Base-by-base conservation (phyloP, 441 rosid genomes). In the Brassica hybrid region DNA sequence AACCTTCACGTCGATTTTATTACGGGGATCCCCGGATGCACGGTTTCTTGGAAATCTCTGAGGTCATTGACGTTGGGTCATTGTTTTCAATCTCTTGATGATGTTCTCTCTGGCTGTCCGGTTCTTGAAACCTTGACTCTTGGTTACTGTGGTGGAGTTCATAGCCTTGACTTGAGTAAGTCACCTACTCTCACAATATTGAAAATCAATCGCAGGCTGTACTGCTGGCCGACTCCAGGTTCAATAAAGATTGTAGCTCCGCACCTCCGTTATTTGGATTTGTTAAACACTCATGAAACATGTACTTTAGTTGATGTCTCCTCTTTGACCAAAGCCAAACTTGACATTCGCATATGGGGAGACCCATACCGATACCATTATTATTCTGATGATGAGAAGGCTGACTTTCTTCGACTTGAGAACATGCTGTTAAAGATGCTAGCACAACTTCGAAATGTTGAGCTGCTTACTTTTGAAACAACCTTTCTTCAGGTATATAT, bases 31-130 rank as follows among this genome's bases (percentile, higher is more conserved):
- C 21, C 68, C 0, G 6, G 25, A 4, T 64, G 68, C 27, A 10
- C 27, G 0, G 67, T 64, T 7, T 65, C 69, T 36, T 65, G 69
- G 69, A 38, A 1, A 7, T 45, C 59, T 11, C 25, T 67, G 3
- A 48, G n/a, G 71, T 21, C 2, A 1, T 16, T 69, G 25, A 16
- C 45, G 1, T 30, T 69, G 16, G 1, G 0, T 4, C 0, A 0
- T 0, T 69, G 45, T 16, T 5, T 14, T 5, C 54, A 61, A 9
- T 23, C 27, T 2, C 0, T 43, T 16, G 18, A 23, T 61, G 62
- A 61, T 17, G 30, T 72, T 61, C 45, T 61, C 12, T 72, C 68
- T 61, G 59, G 75, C 12, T 60, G 25, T 72, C 68, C 75, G 3
- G 5, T 7, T 1, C 43, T 61, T 4, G 18, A 61, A 43, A 34